Evolutionary conservation across 2,329 filamentous ascomycete genomes (phyloP).

Genomic region (Keithomyces neogunnii): DNA sequence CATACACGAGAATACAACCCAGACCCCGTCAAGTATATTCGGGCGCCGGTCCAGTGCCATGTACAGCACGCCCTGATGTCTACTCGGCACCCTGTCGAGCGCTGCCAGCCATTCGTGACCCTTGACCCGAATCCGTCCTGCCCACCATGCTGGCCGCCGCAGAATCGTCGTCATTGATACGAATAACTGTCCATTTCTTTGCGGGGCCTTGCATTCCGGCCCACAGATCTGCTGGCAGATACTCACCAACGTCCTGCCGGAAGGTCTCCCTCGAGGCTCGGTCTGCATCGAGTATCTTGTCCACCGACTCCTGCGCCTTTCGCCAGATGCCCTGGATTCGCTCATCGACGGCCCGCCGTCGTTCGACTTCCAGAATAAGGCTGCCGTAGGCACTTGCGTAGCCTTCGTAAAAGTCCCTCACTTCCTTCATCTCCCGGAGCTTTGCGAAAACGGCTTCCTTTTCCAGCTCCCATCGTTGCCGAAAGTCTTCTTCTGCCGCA

Average conservation of each 20-base stretch:
- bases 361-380: conserved; percentile 73
- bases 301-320: conserved; percentile 69
- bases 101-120: background rate
- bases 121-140: conserved; percentile 4
- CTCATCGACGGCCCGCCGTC: conserved; percentile 64
- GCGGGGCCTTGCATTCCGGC: conserved; percentile 59
- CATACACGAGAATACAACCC: too few relatives aligned
- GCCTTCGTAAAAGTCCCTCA: conserved; percentile 77
- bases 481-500: conserved; percentile 55
- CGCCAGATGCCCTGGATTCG: conserved; percentile 66
- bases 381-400: conserved; percentile 80
- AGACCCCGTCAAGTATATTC: background rate
- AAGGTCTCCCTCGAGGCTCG: conserved; percentile 67
- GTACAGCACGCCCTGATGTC: background rate
- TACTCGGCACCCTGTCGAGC: background rate
- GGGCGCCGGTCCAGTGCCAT: background rate
- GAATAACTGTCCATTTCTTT: conserved; percentile 40
- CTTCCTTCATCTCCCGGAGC: conserved; percentile 66
- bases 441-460: conserved; percentile 58
- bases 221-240: conserved; percentile 82
- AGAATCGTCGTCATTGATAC: conserved; percentile 22
- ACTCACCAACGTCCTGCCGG: conserved; percentile 74
- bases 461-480: conserved; percentile 64
- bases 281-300: conserved; percentile 68
- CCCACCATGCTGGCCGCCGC: conserved; percentile 5